Percentiles rank a stretch among this genome's conserved stretches.
phyloP scores from a whole-genome alignment of 106 monocot genomes.

The Xerophyta viscosa region DNA sequence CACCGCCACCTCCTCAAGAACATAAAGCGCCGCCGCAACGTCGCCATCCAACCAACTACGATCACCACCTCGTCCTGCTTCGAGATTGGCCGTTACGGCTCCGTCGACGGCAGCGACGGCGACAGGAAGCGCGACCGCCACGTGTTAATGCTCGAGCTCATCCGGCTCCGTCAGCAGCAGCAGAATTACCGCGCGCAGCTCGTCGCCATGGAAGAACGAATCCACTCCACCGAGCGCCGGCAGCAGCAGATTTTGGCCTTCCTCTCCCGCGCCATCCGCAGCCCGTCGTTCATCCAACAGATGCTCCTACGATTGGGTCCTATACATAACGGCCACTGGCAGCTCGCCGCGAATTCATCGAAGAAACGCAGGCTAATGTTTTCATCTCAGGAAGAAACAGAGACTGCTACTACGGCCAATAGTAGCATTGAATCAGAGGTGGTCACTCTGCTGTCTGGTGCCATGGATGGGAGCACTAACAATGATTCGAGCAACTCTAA shows the following conservation, averaged over 20 bases:
- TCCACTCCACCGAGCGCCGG: constrained; percentile 32
- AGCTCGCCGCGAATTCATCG: not conserved
- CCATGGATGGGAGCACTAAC: too few species aligned
- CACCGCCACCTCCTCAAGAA: constrained; percentile 32
- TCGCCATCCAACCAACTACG: constrained; percentile 3
- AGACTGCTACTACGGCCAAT: constrained; percentile 9
- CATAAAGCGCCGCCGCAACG: constrained; percentile 27
- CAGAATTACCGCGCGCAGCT: constrained; percentile 34
- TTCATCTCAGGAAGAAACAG: constrained; percentile 17
- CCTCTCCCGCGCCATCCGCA: constrained; percentile 28
- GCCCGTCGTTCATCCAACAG: constrained; percentile 25
- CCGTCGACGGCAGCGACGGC: constrained; percentile 19
- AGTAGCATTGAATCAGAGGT: not conserved
- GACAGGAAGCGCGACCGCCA: constrained; percentile 27
- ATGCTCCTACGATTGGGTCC: not conserved
- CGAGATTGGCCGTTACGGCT: constrained; percentile 17
- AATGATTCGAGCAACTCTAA: constrained; percentile 8
- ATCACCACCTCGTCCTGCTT: not conserved
- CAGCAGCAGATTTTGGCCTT: constrained; percentile 42
- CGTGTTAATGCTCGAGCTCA: constrained; percentile 37
- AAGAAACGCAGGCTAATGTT: constrained; percentile 7
- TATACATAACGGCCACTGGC: not conserved
- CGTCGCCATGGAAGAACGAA: constrained; percentile 29
- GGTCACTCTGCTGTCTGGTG: constrained; percentile 8
- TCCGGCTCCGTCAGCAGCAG: constrained; percentile 44